Conservation (phyloP, 345 rosid species). For the Eutrema japonicum region DNA sequence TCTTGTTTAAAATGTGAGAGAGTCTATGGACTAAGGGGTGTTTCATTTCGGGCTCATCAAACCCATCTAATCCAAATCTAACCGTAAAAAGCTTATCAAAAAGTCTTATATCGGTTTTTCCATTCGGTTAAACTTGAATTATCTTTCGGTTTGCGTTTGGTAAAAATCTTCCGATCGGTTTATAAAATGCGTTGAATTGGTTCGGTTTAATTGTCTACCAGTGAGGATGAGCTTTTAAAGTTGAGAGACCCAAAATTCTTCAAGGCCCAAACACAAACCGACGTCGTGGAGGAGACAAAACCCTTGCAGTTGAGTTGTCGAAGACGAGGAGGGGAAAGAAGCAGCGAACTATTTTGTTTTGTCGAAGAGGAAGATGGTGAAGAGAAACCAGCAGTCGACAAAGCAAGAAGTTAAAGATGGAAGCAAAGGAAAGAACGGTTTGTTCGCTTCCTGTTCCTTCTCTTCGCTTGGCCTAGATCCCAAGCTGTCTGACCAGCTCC, state of each 20-base stretch:
- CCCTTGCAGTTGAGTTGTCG: conserved; percentile 28
- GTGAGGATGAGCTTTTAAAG: not conserved
- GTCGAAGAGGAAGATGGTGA: conserved; percentile 28
- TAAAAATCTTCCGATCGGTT: not conserved
- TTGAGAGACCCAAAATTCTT: not conserved
- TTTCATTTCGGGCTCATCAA: too few species aligned
- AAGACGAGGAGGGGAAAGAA: conserved; percentile 20
- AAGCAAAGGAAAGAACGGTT: conserved; percentile 22
- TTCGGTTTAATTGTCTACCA: not conserved
- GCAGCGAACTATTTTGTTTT: conserved; percentile 16
- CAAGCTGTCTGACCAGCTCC: conserved; percentile 59
- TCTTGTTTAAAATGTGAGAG: not conserved
- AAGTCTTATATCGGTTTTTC: not conserved
- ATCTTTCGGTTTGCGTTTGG: not conserved
- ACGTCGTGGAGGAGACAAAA: conserved; percentile 17
- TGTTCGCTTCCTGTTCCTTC: conserved; percentile 74
- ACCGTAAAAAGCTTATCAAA: too few species aligned
- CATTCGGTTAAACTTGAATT: conserved; percentile 5
- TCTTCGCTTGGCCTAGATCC: conserved; percentile 70
- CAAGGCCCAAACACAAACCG: not conserved
- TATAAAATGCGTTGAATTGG: not conserved
- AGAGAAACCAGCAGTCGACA: conserved; percentile 20
- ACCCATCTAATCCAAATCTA: too few species aligned
- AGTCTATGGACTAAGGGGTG: too few species aligned
- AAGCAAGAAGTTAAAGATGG: conserved; percentile 40